Conservation (phyloP, 2,329 filamentous ascomycete species). For the Talaromyces islandicus region DNA sequence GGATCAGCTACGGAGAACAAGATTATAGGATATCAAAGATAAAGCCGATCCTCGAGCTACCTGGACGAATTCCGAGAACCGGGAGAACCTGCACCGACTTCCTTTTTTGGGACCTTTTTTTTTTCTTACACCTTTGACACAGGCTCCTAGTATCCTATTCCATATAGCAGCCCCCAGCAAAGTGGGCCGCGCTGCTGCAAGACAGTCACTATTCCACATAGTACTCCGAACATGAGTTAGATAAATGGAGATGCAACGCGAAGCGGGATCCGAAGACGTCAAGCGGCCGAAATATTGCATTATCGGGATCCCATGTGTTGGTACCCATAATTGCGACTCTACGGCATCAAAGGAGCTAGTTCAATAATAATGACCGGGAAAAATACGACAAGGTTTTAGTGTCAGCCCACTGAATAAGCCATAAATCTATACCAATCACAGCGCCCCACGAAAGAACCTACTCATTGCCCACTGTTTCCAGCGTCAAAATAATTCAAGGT, state of each 20-base stretch:
- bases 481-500: background rate
- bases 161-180: background rate
- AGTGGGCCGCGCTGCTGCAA: background rate
- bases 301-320: background rate
- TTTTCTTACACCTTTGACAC: background rate
- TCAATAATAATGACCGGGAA: background rate
- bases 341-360: background rate
- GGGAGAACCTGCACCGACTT: background rate
- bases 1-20: background rate
- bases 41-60: background rate
- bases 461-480: background rate
- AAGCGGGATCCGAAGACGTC: background rate
- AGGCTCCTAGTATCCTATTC: background rate
- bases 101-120: background rate
- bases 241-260: background rate
- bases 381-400: background rate
- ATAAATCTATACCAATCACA: background rate
- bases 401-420: background rate
- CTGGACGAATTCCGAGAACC: background rate
- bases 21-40: background rate
- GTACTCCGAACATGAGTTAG: too few species aligned
- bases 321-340: background rate
- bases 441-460: background rate
- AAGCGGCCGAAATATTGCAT: background rate
- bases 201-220: background rate